Evolutionary conservation across 2,329 filamentous ascomycete species (phyloP).

Genomic region (Pseudodiploospora longispora): DNA sequence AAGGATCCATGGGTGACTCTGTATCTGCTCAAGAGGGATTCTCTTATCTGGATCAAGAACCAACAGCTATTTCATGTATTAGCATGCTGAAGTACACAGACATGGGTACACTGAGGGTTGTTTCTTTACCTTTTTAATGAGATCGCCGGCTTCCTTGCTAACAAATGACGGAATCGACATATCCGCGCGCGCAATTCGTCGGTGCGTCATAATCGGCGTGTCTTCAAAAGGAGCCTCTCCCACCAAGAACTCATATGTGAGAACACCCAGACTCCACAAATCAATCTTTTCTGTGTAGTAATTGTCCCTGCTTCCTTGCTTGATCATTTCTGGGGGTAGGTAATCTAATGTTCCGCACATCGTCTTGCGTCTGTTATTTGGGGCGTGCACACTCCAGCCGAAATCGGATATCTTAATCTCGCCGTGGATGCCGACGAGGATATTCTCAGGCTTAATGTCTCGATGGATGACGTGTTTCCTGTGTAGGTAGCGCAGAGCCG

Average conservation of each 20-base stretch:
- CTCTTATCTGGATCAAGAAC: slow-evolving; percentile 92
- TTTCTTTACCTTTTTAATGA: slow-evolving; percentile 74
- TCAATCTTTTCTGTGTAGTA: slow-evolving; percentile 95
- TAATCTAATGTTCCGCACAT: slow-evolving; percentile 98
- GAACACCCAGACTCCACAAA: slow-evolving; percentile 87
- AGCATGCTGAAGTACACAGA: slow-evolving; percentile 9
- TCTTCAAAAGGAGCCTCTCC: slow-evolving; percentile 97
- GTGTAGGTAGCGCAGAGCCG: slow-evolving; percentile 21
- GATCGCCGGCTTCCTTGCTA: slow-evolving; percentile 78
- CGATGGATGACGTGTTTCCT: slow-evolving; percentile 25
- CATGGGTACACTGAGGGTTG: not conserved
- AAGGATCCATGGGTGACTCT: slow-evolving; percentile 89
- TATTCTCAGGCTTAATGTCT: slow-evolving; percentile 71
- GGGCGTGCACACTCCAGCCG: slow-evolving; percentile 96
- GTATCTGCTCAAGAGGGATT: slow-evolving; percentile 80
- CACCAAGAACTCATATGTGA: slow-evolving; percentile 94
- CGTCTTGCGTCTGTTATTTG: slow-evolving; percentile 85
- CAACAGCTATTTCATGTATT: slow-evolving; percentile 54
- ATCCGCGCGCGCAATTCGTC: slow-evolving; percentile 79
- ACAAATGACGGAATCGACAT: slow-evolving; percentile 91
- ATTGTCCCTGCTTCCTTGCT: slow-evolving; percentile 70
- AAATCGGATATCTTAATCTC: slow-evolving; percentile 99
- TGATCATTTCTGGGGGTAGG: slow-evolving; percentile 95
- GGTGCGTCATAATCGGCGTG: slow-evolving; percentile 86
- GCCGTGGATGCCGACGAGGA: slow-evolving; percentile 68